These are phyloP conservation scores for Nannochloris sp. DNA, from an alignment of 139 green algal genomes.

Conservation along the genomic window DNA sequence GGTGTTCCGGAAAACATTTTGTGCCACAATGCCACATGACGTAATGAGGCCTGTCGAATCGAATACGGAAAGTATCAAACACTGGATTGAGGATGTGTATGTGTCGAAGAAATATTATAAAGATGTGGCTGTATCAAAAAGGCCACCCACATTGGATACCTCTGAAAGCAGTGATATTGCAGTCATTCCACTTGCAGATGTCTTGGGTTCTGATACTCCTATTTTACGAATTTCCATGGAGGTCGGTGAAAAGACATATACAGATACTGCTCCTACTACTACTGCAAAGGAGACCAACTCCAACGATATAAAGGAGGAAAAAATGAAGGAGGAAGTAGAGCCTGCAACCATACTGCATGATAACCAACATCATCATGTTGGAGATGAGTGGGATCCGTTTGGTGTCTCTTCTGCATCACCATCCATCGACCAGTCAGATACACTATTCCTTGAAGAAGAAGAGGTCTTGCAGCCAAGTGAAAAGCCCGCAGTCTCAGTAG, in stretches of 20 bases:
- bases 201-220: neutral
- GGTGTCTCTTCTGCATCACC: neutral
- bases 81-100: constrained; percentile 41
- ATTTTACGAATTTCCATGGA: neutral
- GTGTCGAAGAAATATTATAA: constrained; percentile 27
- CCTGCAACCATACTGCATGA: neutral
- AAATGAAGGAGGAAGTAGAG: neutral
- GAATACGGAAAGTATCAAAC: constrained; percentile 14
- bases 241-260: neutral
- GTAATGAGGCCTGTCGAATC: constrained; percentile 30
- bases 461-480: too few species aligned
- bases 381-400: neutral
- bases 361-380: neutral
- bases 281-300: too few species aligned
- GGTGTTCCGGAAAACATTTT: constrained; percentile 32
- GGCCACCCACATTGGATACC: neutral
- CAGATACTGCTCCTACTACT: too few species aligned
- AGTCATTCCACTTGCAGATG: neutral
- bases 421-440: too few species aligned
- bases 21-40: constrained; percentile 27
- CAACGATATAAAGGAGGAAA: neutral
- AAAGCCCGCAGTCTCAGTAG: too few species aligned
- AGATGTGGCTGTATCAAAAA: neutral
- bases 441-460: too few species aligned
- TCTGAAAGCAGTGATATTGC: neutral